These are phyloP conservation scores for Castanea crenata DNA, from an alignment of 306 rosid species.

Conservation along the genomic window DNA sequence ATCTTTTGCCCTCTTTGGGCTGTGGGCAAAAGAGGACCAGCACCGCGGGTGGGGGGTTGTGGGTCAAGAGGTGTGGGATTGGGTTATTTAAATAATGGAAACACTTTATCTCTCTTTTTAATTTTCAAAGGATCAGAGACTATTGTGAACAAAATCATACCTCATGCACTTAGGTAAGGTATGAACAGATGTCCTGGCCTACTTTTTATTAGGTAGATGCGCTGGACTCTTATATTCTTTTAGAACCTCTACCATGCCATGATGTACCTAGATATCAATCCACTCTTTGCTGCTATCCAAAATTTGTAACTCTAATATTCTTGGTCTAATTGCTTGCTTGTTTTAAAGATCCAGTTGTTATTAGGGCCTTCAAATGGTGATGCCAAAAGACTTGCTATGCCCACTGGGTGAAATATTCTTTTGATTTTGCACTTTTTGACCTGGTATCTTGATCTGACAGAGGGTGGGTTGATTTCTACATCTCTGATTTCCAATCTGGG, in stretches of 20 bases:
- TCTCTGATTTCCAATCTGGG: slow-evolving; percentile 99
- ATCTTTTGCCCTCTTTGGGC: neutral
- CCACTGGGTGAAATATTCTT: neutral
- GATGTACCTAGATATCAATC: neutral
- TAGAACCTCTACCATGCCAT: neutral
- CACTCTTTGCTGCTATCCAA: neutral
- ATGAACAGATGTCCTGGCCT: neutral
- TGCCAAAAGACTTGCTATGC: neutral
- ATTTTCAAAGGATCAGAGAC: neutral
- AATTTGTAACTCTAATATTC: neutral
- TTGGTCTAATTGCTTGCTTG: neutral
- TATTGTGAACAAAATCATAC: neutral
- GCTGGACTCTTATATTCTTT: neutral
- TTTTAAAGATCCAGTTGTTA: neutral
- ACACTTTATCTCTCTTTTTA: neutral
- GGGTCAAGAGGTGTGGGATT: neutral
- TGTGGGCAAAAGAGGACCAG: neutral
- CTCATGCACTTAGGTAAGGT: neutral
- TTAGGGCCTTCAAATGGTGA: neutral
- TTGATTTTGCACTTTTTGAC: neutral
- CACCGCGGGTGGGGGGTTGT: neutral
- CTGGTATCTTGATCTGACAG: slow-evolving; percentile 36
- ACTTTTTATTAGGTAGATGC: neutral
- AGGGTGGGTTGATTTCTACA: slow-evolving; percentile 93
- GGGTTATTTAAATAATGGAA: neutral